phyloP scores from a whole-genome alignment of 2,329 filamentous ascomycete genomes.

The Penicillium sp. region DNA sequence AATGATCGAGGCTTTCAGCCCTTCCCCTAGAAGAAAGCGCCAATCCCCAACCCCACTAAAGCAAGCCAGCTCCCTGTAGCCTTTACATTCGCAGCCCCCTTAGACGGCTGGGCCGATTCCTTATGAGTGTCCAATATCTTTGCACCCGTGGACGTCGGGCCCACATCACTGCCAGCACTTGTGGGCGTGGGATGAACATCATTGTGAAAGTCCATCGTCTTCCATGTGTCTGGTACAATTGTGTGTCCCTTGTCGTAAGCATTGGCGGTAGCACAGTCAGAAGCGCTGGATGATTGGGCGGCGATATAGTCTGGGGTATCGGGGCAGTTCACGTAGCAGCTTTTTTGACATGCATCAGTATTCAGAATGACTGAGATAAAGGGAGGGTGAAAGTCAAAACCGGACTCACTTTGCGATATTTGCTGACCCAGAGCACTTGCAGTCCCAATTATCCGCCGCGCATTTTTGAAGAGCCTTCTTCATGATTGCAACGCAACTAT shows the following conservation, averaged over 20 bases:
- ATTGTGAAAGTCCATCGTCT: background rate
- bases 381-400: too few species aligned
- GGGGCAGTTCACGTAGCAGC: constrained; percentile 24
- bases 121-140: constrained; percentile 5
- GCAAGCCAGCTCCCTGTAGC: constrained; percentile 18
- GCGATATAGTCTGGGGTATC: constrained; percentile 16
- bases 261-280: constrained; percentile 23
- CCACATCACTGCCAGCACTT: constrained; percentile 4
- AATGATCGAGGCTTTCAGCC: background rate
- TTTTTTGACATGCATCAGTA: constrained; percentile 3
- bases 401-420: constrained; percentile 24
- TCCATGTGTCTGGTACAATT: constrained; percentile 17
- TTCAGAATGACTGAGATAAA: background rate
- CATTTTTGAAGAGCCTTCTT: constrained; percentile 14
- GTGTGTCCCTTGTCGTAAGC: constrained; percentile 20
- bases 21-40: constrained; percentile 8
- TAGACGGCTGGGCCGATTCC: constrained; percentile 13
- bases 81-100: constrained; percentile 17
- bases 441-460: constrained; percentile 19
- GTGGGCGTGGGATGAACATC: constrained; percentile 7
- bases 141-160: constrained; percentile 2
- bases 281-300: constrained; percentile 15
- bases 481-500: constrained; percentile 20
- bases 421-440: constrained; percentile 22
- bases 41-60: constrained; percentile 17